A percentile compares a stretch with the other conserved stretches of the same genome.
phyloP scores from a whole-genome alignment of 2,329 filamentous ascomycete species.

The Trichoderma sp. region DNA sequence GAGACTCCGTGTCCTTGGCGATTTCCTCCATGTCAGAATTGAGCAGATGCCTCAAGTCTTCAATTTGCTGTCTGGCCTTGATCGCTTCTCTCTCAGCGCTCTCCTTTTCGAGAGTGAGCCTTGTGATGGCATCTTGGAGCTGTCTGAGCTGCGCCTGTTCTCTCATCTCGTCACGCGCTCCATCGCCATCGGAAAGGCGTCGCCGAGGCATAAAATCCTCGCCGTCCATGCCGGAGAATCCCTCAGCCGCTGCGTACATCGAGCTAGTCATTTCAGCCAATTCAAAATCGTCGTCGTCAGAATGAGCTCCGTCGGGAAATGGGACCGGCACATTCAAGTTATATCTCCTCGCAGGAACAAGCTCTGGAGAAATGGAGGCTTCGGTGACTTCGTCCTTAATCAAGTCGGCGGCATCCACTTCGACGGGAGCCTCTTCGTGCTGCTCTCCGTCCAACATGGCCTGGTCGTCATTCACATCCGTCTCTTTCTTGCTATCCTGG shows the following conservation, averaged over 20 bases:
- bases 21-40: conserved; percentile 34
- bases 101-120: conserved; percentile 36
- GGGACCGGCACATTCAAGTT: conserved; percentile 5
- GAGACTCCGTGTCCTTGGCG: conserved; percentile 34
- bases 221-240: conserved; percentile 23
- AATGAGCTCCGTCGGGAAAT: conserved; percentile 3
- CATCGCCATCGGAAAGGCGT: conserved; percentile 14
- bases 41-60: conserved; percentile 35
- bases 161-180: conserved; percentile 7
- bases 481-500: background rate
- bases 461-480: background rate
- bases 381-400: conserved; percentile 13
- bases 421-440: background rate
- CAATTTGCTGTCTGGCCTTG: conserved; percentile 34
- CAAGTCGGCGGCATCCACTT: conserved; percentile 27
- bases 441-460: background rate
- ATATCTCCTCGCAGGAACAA: conserved; percentile 18
- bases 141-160: conserved; percentile 28
- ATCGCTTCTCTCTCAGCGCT: conserved; percentile 40
- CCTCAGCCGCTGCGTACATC: conserved; percentile 23
- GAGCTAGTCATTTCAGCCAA: conserved; percentile 12
- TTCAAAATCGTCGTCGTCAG: conserved; percentile 28
- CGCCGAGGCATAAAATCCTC: conserved; percentile 19
- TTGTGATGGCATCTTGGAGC: conserved; percentile 29
- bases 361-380: background rate